Evolutionary conservation across 1,139 yeast genomes (phyloP).

Genomic region (Yamadazyma friedrichii): DNA sequence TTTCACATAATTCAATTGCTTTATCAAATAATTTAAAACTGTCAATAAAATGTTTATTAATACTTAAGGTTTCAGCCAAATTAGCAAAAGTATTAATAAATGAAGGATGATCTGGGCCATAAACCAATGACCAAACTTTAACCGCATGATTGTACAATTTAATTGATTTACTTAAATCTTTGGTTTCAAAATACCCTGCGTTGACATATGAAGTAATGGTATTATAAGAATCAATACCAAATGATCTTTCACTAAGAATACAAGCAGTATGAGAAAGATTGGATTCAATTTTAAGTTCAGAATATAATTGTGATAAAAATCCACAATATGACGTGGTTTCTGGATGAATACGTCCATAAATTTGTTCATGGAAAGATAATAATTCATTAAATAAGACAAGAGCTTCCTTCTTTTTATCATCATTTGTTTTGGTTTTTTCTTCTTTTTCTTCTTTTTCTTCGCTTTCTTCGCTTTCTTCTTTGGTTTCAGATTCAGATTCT

Average conservation of each 20-base stretch:
- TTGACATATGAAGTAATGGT: constrained; percentile 71
- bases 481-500: constrained; percentile 23
- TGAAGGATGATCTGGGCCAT: constrained; percentile 67
- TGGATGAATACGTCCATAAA: constrained; percentile 77
- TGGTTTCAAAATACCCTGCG: constrained; percentile 71
- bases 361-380: constrained; percentile 73
- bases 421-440: constrained; percentile 25
- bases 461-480: neutral
- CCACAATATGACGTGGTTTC: constrained; percentile 74
- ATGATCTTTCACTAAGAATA: constrained; percentile 71
- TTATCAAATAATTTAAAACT: constrained; percentile 47
- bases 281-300: constrained; percentile 54
- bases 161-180: constrained; percentile 61
- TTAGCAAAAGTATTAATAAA: constrained; percentile 64
- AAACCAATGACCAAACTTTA: constrained; percentile 52
- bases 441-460: constrained; percentile 32
- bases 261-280: constrained; percentile 69
- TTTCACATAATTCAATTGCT: constrained; percentile 45
- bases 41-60: constrained; percentile 38
- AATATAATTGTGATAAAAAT: constrained; percentile 63
- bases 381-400: constrained; percentile 62
- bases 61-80: constrained; percentile 60
- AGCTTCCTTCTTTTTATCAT: neutral
- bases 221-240: constrained; percentile 80
- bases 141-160: constrained; percentile 62